Conservation (phyloP, 306 rosid species). For the Crotalaria pallida region DNA sequence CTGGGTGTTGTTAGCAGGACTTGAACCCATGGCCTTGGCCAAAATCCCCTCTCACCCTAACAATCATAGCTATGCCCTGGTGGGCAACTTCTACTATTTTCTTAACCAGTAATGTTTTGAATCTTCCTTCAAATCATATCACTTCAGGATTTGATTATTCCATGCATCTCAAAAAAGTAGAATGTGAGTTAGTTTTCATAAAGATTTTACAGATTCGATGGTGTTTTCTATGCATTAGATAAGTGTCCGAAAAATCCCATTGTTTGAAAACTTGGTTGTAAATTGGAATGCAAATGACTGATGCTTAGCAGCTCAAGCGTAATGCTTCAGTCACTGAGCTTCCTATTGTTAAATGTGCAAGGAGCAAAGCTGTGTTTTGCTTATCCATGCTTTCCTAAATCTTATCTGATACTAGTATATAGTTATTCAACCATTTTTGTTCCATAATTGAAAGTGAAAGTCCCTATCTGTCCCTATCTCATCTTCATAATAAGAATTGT, state of each 20-base stretch:
- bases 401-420: conserved; percentile 10
- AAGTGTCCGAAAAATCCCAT: neutral
- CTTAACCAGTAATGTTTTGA: neutral
- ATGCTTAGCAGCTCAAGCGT: neutral
- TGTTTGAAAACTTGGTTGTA: neutral
- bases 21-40: neutral
- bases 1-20: neutral
- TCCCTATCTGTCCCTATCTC: neutral
- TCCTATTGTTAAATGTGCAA: neutral
- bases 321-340: neutral
- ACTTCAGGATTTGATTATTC: neutral
- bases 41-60: neutral
- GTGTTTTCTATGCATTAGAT: neutral
- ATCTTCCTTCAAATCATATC: neutral
- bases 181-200: neutral
- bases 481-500: neutral
- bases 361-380: neutral
- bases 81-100: neutral
- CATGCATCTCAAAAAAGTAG: neutral
- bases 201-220: neutral
- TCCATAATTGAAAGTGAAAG: neutral
- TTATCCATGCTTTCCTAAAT: neutral
- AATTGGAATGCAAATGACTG: neutral
- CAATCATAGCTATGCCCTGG: neutral
- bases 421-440: neutral